These are phyloP conservation scores for Vanrija pseudolonga DNA, from an alignment of 1,284 basidiomycete genomes.

Conservation along the genomic window DNA sequence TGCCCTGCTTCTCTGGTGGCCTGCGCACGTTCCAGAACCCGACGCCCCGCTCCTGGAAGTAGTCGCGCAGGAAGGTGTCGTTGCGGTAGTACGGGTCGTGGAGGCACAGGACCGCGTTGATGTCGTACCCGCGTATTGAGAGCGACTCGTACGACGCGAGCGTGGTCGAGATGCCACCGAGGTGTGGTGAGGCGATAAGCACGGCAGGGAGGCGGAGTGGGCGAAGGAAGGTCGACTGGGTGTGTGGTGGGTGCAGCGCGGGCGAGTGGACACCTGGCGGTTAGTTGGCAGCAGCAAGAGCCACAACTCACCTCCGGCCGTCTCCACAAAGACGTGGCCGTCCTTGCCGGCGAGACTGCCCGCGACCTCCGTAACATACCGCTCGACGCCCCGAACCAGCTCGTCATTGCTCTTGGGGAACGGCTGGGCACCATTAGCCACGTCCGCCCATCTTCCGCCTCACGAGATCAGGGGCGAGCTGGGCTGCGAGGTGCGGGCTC, in stretches of 20 bases:
- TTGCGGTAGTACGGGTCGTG: constrained; percentile 83
- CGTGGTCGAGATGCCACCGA: constrained; percentile 94
- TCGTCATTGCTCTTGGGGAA: constrained; percentile 56
- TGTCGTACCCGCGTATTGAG: constrained; percentile 78
- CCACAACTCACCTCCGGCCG: constrained; percentile 74
- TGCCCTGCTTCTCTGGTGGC: constrained; percentile 51
- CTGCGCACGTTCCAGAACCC: constrained; percentile 36
- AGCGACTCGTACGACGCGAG: constrained; percentile 91
- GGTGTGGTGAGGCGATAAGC: constrained; percentile 78
- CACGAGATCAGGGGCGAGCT: constrained; percentile 55
- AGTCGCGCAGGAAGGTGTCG: constrained; percentile 72
- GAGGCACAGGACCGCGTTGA: constrained; percentile 85
- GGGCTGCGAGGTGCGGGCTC: constrained; percentile 85
- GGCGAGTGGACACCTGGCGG: constrained; percentile 87
- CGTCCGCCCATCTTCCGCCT: constrained; percentile 22
- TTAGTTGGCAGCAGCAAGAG: not conserved
- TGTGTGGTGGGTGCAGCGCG: constrained; percentile 70
- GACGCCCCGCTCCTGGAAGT: constrained; percentile 64
- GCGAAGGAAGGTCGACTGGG: constrained; percentile 79
- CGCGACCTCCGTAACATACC: constrained; percentile 60
- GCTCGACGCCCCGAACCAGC: constrained; percentile 65
- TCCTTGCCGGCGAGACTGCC: constrained; percentile 15
- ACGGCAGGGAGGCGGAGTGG: constrained; percentile 81
- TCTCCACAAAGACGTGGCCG: constrained; percentile 80
- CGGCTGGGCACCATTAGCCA: constrained; percentile 22